Evolutionary conservation across 805 yeast genomes (phyloP).

Genomic region (Maudiozyma bulderi): DNA sequence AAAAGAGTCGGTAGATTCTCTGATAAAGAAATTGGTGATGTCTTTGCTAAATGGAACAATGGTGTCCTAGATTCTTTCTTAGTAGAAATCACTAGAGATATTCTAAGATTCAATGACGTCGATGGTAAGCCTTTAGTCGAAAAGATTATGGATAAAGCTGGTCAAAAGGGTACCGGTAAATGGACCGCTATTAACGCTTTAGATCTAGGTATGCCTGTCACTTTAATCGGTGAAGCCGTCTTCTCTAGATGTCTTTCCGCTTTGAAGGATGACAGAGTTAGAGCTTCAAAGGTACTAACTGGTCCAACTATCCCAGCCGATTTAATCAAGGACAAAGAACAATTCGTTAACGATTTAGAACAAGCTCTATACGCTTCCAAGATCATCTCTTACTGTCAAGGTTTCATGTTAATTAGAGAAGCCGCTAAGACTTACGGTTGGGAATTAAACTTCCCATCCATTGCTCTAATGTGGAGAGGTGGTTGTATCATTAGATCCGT

Average conservation of each 20-base stretch:
- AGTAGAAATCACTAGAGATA: slow-evolving; percentile 93
- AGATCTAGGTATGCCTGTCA: slow-evolving; percentile 96
- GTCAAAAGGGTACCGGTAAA: slow-evolving; percentile 99
- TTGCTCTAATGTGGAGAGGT: slow-evolving; percentile 99
- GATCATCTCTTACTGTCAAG: slow-evolving; percentile 97
- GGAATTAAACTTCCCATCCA: slow-evolving; percentile 96
- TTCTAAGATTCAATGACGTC: slow-evolving; percentile 77
- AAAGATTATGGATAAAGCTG: slow-evolving; percentile 93
- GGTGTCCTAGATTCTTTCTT: slow-evolving; percentile 97
- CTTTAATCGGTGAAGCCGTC: slow-evolving; percentile 97
- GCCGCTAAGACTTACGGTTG: slow-evolving; percentile 95
- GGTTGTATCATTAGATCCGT: slow-evolving; percentile 99
- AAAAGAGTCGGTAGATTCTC: slow-evolving; percentile 87
- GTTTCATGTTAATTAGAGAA: slow-evolving; percentile 97
- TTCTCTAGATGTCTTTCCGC: slow-evolving; percentile 94
- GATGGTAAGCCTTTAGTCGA: slow-evolving; percentile 92
- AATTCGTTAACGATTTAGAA: slow-evolving; percentile 86
- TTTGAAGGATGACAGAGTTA: slow-evolving; percentile 79
- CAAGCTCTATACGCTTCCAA: slow-evolving; percentile 98
- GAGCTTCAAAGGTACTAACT: slow-evolving; percentile 66
- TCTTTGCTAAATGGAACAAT: slow-evolving; percentile 86
- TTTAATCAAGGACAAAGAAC: slow-evolving; percentile 61
- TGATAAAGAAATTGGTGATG: slow-evolving; percentile 87
- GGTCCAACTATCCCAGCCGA: slow-evolving; percentile 69
- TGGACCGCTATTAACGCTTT: slow-evolving; percentile 98